Conservation (phyloP, 305 asterid species). For the Solanum hybrid region DNA sequence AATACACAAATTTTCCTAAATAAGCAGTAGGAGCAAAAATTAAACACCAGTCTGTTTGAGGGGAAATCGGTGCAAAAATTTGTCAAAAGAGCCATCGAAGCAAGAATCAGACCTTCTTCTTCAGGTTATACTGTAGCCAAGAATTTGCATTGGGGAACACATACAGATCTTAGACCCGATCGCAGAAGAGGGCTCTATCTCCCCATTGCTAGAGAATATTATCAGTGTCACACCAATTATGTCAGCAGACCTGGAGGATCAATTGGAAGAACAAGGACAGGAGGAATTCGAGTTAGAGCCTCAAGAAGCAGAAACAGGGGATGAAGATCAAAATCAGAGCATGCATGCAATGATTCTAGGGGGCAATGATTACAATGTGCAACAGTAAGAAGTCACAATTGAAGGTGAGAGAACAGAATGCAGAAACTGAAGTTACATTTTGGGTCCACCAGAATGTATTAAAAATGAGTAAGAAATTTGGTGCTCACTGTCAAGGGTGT, state of each 20-base stretch:
- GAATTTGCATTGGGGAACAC: background rate
- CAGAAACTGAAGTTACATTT: background rate
- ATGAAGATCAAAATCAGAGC: background rate
- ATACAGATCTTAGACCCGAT: background rate
- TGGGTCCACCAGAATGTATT: background rate
- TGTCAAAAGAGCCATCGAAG: background rate
- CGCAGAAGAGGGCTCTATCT: background rate
- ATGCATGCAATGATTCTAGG: background rate
- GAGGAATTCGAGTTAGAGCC: background rate
- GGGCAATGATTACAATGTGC: background rate
- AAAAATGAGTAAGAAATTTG: background rate
- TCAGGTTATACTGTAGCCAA: background rate
- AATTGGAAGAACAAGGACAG: background rate
- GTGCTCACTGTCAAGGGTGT: background rate
- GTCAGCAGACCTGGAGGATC: background rate
- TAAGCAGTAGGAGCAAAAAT: background rate
- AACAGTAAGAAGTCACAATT: background rate
- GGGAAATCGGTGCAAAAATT: background rate
- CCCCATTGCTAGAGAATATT: background rate
- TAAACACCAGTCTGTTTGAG: background rate
- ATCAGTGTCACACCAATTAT: background rate
- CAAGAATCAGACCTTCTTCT: background rate
- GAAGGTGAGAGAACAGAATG: background rate
- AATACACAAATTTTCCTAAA: background rate
- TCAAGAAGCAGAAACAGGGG: background rate